phyloP scores from a whole-genome alignment of 75 land plant genomes.

The Isoetes taiwanensis region DNA sequence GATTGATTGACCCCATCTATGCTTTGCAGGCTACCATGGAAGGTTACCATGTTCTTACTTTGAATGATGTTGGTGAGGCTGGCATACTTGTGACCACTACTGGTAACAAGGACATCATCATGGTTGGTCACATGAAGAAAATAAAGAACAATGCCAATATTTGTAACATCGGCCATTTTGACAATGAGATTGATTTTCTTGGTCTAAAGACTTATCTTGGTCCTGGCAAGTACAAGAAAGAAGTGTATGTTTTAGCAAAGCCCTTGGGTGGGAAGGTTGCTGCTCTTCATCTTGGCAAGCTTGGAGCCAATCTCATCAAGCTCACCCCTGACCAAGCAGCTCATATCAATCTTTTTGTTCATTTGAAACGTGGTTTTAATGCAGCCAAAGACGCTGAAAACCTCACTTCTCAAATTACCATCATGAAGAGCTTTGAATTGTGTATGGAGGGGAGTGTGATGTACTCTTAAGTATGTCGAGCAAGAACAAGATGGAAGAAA shows the following conservation, averaged over 20 bases:
- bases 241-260: slow-evolving; percentile 32
- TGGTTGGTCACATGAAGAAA: slow-evolving; percentile 9
- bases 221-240: slow-evolving; percentile 26
- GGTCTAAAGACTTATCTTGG: slow-evolving; percentile 25
- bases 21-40: no score
- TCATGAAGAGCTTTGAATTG: no score
- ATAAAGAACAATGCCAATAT: slow-evolving; percentile 36
- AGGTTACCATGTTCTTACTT: no score
- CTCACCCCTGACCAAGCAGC: slow-evolving; percentile 40
- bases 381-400: no score
- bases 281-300: slow-evolving; percentile 40
- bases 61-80: no score
- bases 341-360: slow-evolving; percentile 38
- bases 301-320: slow-evolving; percentile 49
- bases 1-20: no score
- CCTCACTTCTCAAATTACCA: no score
- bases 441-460: no score
- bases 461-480: no score
- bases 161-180: slow-evolving; percentile 36
- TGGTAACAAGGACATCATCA: slow-evolving; percentile 22
- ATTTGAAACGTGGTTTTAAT: no score
- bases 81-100: background rate
- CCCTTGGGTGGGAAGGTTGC: slow-evolving; percentile 32
- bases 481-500: no score
- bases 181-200: slow-evolving; percentile 32